phyloP scores from a whole-genome alignment of 495 filamentous ascomycete genomes.

The Tuber microsphaerosporum region DNA sequence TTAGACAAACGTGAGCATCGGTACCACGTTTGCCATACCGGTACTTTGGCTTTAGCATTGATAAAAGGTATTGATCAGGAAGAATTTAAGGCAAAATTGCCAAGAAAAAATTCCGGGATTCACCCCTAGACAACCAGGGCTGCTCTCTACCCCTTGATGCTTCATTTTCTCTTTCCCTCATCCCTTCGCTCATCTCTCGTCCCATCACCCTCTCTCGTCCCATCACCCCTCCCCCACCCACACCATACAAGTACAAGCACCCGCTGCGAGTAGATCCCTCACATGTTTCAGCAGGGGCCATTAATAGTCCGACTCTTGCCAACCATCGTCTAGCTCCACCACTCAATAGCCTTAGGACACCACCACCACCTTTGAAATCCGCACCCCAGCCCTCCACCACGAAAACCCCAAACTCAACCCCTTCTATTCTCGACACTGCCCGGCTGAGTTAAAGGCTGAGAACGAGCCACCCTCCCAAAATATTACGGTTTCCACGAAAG shows the following conservation, averaged over 20 bases:
- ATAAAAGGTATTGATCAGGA: neutral
- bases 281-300: slow-evolving; percentile 2
- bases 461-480: neutral
- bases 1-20: neutral
- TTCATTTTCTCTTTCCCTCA: neutral
- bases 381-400: neutral
- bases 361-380: neutral
- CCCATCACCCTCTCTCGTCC: too few relatives aligned
- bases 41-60: neutral
- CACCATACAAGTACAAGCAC: neutral
- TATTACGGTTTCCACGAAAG: neutral
- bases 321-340: neutral
- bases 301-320: neutral
- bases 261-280: neutral
- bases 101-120: slow-evolving; percentile 1
- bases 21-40: neutral
- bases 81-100: neutral
- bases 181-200: neutral
- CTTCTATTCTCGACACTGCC: slow-evolving; percentile 1
- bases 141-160: neutral
- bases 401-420: neutral
- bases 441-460: neutral
- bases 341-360: neutral
- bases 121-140: neutral
- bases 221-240: neutral